Evolutionary conservation across 2,329 filamentous ascomycete species (phyloP).

Genomic region (Fusarium pilosicola): DNA sequence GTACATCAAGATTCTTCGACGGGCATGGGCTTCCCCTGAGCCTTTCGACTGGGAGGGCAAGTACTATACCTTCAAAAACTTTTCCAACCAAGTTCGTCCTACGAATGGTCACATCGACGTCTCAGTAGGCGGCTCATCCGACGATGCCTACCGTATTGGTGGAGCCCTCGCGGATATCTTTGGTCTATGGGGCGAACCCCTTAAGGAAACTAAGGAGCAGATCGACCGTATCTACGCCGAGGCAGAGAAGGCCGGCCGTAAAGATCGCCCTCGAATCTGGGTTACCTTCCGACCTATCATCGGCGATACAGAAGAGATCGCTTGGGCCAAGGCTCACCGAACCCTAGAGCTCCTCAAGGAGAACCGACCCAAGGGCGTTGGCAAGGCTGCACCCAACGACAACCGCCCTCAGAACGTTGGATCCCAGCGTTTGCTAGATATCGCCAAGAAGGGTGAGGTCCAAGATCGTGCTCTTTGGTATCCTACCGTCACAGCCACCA

Average conservation of each 20-base stretch:
- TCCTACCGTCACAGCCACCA: constrained; percentile 69
- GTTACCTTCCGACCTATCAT: constrained; percentile 71
- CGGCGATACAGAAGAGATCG: constrained; percentile 70
- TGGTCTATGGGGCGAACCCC: constrained; percentile 70
- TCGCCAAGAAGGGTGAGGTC: constrained; percentile 64
- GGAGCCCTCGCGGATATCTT: constrained; percentile 70
- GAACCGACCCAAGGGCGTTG: constrained; percentile 51
- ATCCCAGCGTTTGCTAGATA: constrained; percentile 67
- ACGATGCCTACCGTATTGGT: constrained; percentile 68
- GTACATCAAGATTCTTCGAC: constrained; percentile 69
- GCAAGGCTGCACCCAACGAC: constrained; percentile 38
- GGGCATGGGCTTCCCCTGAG: constrained; percentile 65
- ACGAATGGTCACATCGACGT: constrained; percentile 65
- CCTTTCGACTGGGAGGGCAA: constrained; percentile 70
- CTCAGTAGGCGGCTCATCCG: constrained; percentile 68
- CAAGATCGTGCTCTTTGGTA: constrained; percentile 72
- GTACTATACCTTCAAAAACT: constrained; percentile 69
- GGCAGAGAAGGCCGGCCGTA: constrained; percentile 65
- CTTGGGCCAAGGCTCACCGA: constrained; percentile 68
- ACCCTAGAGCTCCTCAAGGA: constrained; percentile 62
- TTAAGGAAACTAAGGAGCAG: constrained; percentile 71
- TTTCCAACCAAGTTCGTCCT: constrained; percentile 64
- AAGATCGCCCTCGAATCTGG: constrained; percentile 68
- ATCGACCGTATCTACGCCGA: constrained; percentile 69
- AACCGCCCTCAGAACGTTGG: constrained; percentile 65